These are phyloP conservation scores for Penicillium sp. DNA, from an alignment of 2,329 filamentous ascomycete genomes.

Conservation along the genomic window DNA sequence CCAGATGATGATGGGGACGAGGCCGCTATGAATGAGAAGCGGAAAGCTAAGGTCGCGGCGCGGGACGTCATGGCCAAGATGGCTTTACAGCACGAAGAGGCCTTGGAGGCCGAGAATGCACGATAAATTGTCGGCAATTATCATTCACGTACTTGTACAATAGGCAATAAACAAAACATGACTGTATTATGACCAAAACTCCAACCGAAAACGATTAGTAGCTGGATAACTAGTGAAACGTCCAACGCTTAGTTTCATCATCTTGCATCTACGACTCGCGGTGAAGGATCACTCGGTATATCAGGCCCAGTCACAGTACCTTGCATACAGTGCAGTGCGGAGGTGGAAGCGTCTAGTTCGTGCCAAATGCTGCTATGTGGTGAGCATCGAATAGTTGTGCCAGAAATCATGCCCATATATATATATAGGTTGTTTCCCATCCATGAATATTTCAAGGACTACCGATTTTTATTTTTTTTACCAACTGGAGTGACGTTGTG, in stretches of 20 bases:
- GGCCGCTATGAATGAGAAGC: constrained; percentile 25
- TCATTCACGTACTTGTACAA: constrained; percentile 1
- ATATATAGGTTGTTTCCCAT: no score
- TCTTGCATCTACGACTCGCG: not conserved
- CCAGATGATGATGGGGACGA: constrained; percentile 8
- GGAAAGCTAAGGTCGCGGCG: constrained; percentile 36
- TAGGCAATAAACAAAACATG: not conserved
- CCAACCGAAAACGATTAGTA: not conserved
- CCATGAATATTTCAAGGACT: no score
- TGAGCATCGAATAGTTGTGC: no score
- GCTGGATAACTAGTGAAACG: not conserved
- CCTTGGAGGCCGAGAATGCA: constrained; percentile 35
- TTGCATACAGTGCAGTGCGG: not conserved
- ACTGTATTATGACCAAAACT: not conserved
- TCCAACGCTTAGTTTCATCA: not conserved
- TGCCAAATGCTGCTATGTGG: no score
- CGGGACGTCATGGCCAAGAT: constrained; percentile 37
- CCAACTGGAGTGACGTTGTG: no score
- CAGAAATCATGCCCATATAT: no score
- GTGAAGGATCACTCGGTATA: not conserved
- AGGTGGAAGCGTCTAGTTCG: no score
- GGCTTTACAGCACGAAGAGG: constrained; percentile 43
- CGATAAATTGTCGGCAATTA: constrained; percentile 9
- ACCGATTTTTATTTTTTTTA: no score
- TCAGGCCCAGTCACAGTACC: not conserved